Evolutionary conservation across 2,329 filamentous ascomycete species (phyloP).

Genomic region (Fusarium floridanum): DNA sequence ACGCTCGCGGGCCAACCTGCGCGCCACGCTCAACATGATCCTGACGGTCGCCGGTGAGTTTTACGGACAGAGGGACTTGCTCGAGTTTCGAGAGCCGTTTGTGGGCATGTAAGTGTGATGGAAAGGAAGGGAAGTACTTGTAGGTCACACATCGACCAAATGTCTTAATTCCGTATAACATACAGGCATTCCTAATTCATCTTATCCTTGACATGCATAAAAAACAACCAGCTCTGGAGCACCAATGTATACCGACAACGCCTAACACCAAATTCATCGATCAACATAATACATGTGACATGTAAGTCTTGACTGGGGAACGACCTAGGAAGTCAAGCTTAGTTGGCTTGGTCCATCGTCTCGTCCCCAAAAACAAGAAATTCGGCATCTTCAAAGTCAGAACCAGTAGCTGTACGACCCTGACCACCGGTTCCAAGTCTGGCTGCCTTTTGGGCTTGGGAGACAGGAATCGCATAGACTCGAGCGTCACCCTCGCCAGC

Average conservation of each 20-base stretch:
- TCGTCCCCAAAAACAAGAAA: constrained; percentile 67
- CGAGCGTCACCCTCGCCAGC: constrained; percentile 56
- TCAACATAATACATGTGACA: constrained; percentile 24
- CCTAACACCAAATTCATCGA: constrained; percentile 36
- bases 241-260: constrained; percentile 37
- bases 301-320: constrained; percentile 15
- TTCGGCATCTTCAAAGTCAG: constrained; percentile 77
- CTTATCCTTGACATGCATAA: constrained; percentile 12
- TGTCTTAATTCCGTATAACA: constrained; percentile 27
- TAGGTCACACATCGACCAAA: constrained; percentile 23
- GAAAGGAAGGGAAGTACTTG: constrained; percentile 5
- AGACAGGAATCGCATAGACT: constrained; percentile 62
- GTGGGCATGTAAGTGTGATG: constrained; percentile 55
- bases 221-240: constrained; percentile 40
- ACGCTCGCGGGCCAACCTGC: constrained; percentile 63
- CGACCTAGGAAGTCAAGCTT: not conserved
- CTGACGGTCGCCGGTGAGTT: constrained; percentile 88
- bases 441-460: constrained; percentile 46
- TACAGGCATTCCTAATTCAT: constrained; percentile 27
- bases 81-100: constrained; percentile 78
- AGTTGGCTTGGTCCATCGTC: constrained; percentile 55
- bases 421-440: constrained; percentile 51
- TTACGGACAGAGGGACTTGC: constrained; percentile 89
- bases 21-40: constrained; percentile 91
- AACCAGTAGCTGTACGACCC: constrained; percentile 61